Evolutionary conservation across 2,329 filamentous ascomycete genomes (phyloP), one percentile per base, ranked within the genome.

Genomic region (Corinectria fuckeliana): DNA sequence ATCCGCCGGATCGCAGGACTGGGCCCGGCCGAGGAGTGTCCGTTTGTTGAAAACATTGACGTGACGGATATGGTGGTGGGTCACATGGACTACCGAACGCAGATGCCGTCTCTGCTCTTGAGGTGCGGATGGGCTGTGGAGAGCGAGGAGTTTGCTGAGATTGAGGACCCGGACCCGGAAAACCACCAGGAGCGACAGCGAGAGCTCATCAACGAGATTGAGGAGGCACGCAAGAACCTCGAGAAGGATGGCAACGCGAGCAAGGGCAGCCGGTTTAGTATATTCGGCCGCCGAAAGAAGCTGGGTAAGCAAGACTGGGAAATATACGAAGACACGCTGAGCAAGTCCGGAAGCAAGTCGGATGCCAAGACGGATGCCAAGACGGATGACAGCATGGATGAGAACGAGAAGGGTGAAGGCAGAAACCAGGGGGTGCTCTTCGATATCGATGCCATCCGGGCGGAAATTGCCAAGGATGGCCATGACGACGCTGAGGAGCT

Each of bases 131-230:
- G 93, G 93, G 80, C 89, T 52, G 91, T 98, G 3, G 89, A 97
- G 71, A 93, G 90, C 64, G 93, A 97, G 68, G 94, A 98, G 73
- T 99, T 98, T 72, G 89, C 86, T 1, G 95, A 99, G 76, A 98
- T 99, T 60, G 95, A 98, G 74, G 95, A 99, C 67, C 93, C 95
- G 0, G 95, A 99, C 71, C 95, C 95, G 0, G 95, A 98, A 0
- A 94, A 96, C 67, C 94, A 98, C 76, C 84, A 87, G 50, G 85
- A 92, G 73, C 85, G 93, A 47, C 95, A 99, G 76, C 85, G 93
- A 56, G 94, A 98, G 76, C 85, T 99, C 39, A 97, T 99, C 73
- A 93, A 91, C 69, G 95, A 99, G 77, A 97, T 99, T 51, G 94
- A 98, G 74, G 93, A 96, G 76, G 95, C 95, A 6, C 87, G 95